These are phyloP conservation scores for Hypoxylon sp. DNA, from an alignment of 2,329 filamentous ascomycete genomes.

Conservation along the genomic window DNA sequence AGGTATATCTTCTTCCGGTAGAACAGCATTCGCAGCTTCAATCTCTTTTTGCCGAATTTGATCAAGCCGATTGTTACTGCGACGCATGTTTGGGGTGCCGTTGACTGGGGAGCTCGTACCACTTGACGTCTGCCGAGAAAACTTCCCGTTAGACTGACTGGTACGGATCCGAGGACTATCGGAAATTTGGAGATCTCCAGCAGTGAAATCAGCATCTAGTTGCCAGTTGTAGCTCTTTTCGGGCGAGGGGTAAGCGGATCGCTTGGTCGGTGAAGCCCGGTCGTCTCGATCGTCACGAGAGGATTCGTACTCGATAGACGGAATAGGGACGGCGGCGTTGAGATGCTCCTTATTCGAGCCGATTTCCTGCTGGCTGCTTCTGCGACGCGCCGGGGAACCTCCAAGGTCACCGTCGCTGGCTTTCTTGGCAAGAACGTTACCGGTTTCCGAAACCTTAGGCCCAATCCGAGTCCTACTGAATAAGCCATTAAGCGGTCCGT, in stretches of 20 bases:
- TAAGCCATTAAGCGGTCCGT: slow-evolving; percentile 52
- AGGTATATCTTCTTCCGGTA: slow-evolving; percentile 44
- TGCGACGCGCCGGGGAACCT: slow-evolving; percentile 46
- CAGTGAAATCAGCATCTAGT: slow-evolving; percentile 71
- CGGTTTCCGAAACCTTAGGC: slow-evolving; percentile 57
- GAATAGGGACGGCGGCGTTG: slow-evolving; percentile 43
- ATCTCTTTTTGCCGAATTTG: slow-evolving; percentile 57
- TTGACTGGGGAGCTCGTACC: slow-evolving; percentile 19
- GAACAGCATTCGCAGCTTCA: slow-evolving; percentile 49
- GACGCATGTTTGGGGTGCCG: slow-evolving; percentile 45
- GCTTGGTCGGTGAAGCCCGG: slow-evolving; percentile 45
- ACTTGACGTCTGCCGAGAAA: slow-evolving; percentile 26
- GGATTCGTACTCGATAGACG: slow-evolving; percentile 49
- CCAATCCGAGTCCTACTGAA: slow-evolving; percentile 56
- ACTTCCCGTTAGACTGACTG: slow-evolving; percentile 50
- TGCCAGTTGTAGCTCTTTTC: slow-evolving; percentile 70
- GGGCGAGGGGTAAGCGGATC: slow-evolving; percentile 56
- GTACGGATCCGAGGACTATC: slow-evolving; percentile 68
- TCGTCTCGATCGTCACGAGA: slow-evolving; percentile 44
- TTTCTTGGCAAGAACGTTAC: slow-evolving; percentile 54
- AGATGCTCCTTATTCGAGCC: slow-evolving; percentile 32
- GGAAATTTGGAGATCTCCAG: slow-evolving; percentile 68
- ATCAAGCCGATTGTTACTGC: slow-evolving; percentile 56
- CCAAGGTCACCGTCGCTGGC: slow-evolving; percentile 56
- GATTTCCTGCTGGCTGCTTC: slow-evolving; percentile 40